A percentile compares a stretch with the other conserved stretches of the same genome.
Conservation (phyloP, 768 basidiomycete genomes). For the Tulasnella sp. region DNA sequence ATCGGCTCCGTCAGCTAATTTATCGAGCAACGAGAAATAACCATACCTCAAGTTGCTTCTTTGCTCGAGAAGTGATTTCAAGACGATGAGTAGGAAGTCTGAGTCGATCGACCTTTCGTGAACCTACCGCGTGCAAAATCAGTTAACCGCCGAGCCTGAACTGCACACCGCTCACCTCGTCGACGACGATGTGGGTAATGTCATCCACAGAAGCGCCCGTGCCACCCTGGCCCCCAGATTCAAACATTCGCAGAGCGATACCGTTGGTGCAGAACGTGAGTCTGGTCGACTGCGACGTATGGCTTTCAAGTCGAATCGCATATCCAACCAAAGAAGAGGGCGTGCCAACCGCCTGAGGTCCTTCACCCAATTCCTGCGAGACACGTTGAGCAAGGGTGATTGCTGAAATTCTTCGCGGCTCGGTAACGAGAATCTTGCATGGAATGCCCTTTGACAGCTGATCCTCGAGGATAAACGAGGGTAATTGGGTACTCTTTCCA, state of each 20-base stretch:
- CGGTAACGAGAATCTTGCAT: slow-evolving; percentile 92
- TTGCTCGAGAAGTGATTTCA: slow-evolving; percentile 73
- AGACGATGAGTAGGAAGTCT: slow-evolving; percentile 90
- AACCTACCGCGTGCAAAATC: slow-evolving; percentile 46
- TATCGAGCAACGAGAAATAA: not conserved
- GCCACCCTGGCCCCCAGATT: slow-evolving; percentile 67
- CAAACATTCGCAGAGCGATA: slow-evolving; percentile 95
- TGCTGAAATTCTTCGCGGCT: slow-evolving; percentile 92
- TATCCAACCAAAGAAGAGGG: slow-evolving; percentile 81
- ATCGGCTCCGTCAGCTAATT: not conserved
- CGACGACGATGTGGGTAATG: slow-evolving; percentile 94
- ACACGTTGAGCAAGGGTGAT: slow-evolving; percentile 95
- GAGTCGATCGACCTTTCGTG: slow-evolving; percentile 97
- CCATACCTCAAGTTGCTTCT: slow-evolving; percentile 79
- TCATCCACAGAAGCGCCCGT: slow-evolving; percentile 86
- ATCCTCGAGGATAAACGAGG: slow-evolving; percentile 89
- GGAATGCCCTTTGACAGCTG: slow-evolving; percentile 70
- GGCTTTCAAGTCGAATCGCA: slow-evolving; percentile 88
- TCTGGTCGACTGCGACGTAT: slow-evolving; percentile 71
- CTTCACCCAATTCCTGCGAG: slow-evolving; percentile 86
- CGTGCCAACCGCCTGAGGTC: slow-evolving; percentile 71
- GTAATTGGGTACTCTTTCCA: slow-evolving; percentile 96
- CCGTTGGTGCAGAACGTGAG: slow-evolving; percentile 88
- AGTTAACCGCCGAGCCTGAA: slow-evolving; percentile 2
- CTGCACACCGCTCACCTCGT: slow-evolving; percentile 57